A percentile compares a stretch with the other conserved stretches of the same genome.
phyloP scores from a whole-genome alignment of 257 asterid genomes.

The Anisodus tanguticus region DNA sequence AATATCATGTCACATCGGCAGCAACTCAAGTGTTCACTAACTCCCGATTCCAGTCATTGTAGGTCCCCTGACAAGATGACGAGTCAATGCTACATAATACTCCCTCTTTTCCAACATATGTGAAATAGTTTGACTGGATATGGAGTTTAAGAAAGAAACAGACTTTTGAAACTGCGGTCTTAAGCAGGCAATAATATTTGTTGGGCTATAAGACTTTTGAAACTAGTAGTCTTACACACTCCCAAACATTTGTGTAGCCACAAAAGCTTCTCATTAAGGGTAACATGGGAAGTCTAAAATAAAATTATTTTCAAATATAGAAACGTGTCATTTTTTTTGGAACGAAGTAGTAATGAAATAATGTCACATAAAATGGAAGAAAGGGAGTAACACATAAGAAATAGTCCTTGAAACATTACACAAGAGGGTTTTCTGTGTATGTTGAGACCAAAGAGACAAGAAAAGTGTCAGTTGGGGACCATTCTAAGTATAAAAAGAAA shows the following conservation, averaged over 20 bases:
- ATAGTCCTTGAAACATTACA: neutral
- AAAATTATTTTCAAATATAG: neutral
- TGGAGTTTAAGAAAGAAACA: neutral
- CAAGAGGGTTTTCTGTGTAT: neutral
- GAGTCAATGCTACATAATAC: slow-evolving; percentile 5
- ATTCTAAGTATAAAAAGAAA: slow-evolving; percentile 12
- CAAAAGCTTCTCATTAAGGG: slow-evolving; percentile 12
- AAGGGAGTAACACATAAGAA: slow-evolving; percentile 12
- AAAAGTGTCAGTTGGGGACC: slow-evolving; percentile 16
- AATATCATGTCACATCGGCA: neutral
- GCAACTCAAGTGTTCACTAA: neutral
- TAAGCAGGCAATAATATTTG: neutral
- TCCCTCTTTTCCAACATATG: neutral
- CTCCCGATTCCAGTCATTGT: too few relatives aligned
- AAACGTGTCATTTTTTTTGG: neutral
- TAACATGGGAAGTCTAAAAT: neutral
- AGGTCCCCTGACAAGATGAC: neutral
- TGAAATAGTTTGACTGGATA: neutral
- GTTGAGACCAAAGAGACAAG: neutral
- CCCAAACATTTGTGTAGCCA: neutral
- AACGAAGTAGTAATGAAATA: neutral
- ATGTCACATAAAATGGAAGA: neutral
- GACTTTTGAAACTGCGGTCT: neutral
- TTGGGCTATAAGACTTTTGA: too few relatives aligned
- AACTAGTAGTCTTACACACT: too few relatives aligned